Percentiles rank a stretch among this genome's conserved stretches.
Conservation (phyloP, 2,329 filamentous ascomycete genomes). For the Didymella sp. region DNA sequence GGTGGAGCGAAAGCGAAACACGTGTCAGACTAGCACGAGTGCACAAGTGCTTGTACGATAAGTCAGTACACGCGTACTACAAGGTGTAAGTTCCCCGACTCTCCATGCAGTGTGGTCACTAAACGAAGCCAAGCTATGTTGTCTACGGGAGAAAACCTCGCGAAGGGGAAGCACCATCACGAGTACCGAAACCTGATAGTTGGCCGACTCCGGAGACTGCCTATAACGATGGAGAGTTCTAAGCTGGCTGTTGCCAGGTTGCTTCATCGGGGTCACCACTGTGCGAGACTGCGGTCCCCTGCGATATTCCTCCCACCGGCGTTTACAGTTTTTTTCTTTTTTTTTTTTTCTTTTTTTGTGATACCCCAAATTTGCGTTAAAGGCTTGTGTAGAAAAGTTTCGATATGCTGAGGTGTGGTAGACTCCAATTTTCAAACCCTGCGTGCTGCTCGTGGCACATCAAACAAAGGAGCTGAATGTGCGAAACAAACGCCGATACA, state of each 20-base stretch:
- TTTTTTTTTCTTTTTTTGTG: slow-evolving; percentile 1
- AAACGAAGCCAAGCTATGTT: slow-evolving; percentile 29
- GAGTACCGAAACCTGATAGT: slow-evolving; percentile 26
- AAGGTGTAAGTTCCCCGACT: slow-evolving; percentile 46
- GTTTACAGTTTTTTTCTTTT: slow-evolving; percentile 1
- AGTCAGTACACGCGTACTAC: slow-evolving; percentile 52
- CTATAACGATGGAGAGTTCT: slow-evolving; percentile 16
- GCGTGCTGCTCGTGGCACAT: neutral
- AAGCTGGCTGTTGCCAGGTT: neutral
- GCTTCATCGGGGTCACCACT: neutral
- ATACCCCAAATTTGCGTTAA: slow-evolving; percentile 11
- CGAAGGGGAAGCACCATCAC: slow-evolving; percentile 24
- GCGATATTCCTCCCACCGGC: neutral
- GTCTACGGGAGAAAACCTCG: slow-evolving; percentile 40
- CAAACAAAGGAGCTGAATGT: neutral
- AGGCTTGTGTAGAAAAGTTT: neutral
- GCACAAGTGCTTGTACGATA: slow-evolving; percentile 49
- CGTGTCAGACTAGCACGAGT: slow-evolving; percentile 55
- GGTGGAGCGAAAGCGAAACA: slow-evolving; percentile 55
- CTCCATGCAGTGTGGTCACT: neutral
- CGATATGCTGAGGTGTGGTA: neutral
- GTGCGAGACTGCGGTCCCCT: neutral
- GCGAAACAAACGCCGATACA: neutral
- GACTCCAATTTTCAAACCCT: neutral
- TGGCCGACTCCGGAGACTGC: slow-evolving; percentile 26